Evolutionary conservation across 768 basidiomycete species (phyloP).

Genomic region (Cytidiella melzeri): DNA sequence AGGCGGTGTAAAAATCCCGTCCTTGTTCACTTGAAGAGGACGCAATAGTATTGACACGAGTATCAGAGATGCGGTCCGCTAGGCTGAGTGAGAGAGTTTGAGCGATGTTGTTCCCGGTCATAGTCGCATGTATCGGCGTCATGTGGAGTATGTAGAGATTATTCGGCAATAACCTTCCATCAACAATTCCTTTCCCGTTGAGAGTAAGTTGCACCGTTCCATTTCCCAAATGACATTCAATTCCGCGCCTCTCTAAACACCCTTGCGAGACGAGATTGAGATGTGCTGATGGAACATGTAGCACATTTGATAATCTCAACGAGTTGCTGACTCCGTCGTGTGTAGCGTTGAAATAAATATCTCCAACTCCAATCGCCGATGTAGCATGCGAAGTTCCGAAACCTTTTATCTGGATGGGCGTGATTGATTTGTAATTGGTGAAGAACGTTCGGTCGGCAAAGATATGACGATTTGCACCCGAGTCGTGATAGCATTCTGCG

Average conservation of each 20-base stretch:
- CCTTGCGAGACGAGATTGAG: conserved; percentile 13
- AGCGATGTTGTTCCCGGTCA: too few relatives aligned
- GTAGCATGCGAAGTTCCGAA: neutral
- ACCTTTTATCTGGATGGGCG: neutral
- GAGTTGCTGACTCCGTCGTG: neutral
- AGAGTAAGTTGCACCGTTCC: neutral
- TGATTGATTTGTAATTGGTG: neutral
- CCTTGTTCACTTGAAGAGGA: too few relatives aligned
- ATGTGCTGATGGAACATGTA: conserved; percentile 9
- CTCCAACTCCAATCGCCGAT: neutral
- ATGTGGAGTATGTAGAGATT: conserved; percentile 1
- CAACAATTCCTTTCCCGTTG: neutral
- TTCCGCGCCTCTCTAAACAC: neutral
- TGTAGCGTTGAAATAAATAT: neutral
- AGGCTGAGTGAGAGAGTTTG: too few relatives aligned
- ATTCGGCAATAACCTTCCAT: neutral
- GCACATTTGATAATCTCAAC: neutral
- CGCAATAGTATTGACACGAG: too few relatives aligned
- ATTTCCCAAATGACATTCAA: neutral
- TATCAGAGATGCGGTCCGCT: too few relatives aligned
- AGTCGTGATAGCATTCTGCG: neutral
- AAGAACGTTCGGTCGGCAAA: neutral
- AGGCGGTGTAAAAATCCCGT: too few relatives aligned
- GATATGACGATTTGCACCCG: neutral
- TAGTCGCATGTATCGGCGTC: too few relatives aligned